Percentiles rank a stretch among this genome's conserved stretches.
phyloP scores from a whole-genome alignment of 1,284 basidiomycete species.

The Pseudozyma hubeiensis region DNA sequence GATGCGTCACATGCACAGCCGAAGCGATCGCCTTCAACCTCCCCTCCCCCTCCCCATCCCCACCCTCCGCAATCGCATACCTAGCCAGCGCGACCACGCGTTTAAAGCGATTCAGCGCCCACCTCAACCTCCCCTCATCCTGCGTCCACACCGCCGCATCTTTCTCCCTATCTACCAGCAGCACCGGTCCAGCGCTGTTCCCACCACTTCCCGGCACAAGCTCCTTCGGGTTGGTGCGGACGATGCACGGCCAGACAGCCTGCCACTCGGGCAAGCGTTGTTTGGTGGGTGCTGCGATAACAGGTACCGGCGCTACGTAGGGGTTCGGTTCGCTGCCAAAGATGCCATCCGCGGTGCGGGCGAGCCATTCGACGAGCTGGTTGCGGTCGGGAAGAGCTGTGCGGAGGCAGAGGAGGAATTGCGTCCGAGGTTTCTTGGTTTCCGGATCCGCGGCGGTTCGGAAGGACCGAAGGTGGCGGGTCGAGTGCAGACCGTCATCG shows the following conservation, averaged over 20 bases:
- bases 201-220: constrained; percentile 8
- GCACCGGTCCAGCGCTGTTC: constrained; percentile 4
- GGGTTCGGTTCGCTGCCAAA: constrained; percentile 31
- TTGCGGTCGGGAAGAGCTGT: constrained; percentile 22
- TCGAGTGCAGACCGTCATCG: constrained; percentile 42
- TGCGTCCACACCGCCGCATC: constrained; percentile 45
- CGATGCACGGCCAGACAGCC: constrained; percentile 63
- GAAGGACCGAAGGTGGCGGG: constrained; percentile 56
- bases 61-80: constrained; percentile 3
- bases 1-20: constrained; percentile 51
- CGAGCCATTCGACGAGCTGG: constrained; percentile 30
- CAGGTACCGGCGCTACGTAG: constrained; percentile 76
- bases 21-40: constrained; percentile 26
- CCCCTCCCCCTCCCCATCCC: constrained; percentile 4
- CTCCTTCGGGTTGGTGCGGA: constrained; percentile 51
- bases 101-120: constrained; percentile 36
- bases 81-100: constrained; percentile 43
- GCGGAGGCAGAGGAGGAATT: constrained; percentile 47
- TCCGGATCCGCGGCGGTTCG: constrained; percentile 24
- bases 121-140: constrained; percentile 15
- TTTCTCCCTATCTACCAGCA: constrained; percentile 49
- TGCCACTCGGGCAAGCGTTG: constrained; percentile 74
- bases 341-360: neutral
- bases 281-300: constrained; percentile 77
- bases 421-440: constrained; percentile 2